These are phyloP conservation scores for Mesembryanthemum crystallinum DNA, from an alignment of 148 eudicot species.

Conservation along the genomic window DNA sequence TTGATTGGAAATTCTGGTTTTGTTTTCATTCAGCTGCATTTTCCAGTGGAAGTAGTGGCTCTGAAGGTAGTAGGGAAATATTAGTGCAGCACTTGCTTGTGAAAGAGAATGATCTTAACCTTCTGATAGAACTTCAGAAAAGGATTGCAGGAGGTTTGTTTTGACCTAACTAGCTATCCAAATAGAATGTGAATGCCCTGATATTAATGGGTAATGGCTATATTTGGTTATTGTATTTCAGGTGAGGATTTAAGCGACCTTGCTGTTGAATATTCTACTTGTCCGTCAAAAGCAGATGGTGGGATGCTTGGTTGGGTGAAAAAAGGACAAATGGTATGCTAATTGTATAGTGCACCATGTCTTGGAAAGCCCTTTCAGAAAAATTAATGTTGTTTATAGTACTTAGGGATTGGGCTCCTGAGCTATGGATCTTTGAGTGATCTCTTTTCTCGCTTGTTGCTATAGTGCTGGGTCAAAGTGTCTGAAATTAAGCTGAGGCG, in stretches of 20 bases:
- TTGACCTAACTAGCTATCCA: conserved; percentile 2
- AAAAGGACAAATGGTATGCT: conserved; percentile 93
- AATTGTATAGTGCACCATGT: conserved; percentile 10
- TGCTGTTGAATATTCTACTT: conserved; percentile 76
- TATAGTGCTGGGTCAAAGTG: background rate
- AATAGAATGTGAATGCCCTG: background rate
- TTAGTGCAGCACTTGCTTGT: conserved; percentile 95
- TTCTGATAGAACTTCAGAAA: conserved; percentile 79
- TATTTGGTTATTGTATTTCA: conserved; percentile 27
- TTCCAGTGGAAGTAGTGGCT: conserved; percentile 52
- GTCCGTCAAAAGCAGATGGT: conserved; percentile 92
- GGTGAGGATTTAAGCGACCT: conserved; percentile 93
- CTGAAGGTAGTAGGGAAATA: conserved; percentile 66
- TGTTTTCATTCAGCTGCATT: conserved; percentile 50
- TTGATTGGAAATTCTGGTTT: background rate
- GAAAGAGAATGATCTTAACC: conserved; percentile 72
- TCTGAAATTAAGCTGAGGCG: conserved; percentile 7
- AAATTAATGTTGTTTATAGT: background rate
- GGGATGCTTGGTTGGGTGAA: conserved; percentile 99
- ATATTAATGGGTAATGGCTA: conserved; percentile 8
- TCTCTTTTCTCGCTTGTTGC: background rate
- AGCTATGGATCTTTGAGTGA: background rate
- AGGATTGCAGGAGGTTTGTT: conserved; percentile 58
- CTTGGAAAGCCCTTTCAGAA: background rate
- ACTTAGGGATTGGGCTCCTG: background rate